A percentile compares a stretch with the other conserved stretches of the same genome.
phyloP scores from a whole-genome alignment of 495 filamentous ascomycete species.

The Hypoxylon lienhwacheense region DNA sequence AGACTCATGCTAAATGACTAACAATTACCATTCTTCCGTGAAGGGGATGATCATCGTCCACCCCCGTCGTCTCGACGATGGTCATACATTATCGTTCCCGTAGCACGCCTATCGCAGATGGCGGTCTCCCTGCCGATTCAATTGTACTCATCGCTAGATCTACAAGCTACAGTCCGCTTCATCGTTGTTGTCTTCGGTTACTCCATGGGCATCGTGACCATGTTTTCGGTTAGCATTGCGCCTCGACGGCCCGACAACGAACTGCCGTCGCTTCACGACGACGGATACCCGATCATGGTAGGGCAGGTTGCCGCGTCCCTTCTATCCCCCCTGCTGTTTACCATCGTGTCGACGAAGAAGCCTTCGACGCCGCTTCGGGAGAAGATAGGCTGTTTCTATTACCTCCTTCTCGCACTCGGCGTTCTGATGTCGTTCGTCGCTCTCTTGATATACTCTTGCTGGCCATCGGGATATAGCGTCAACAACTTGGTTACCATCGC shows the following conservation, averaged over 20 bases:
- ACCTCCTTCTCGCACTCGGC: constrained; percentile 3
- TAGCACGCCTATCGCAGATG: not conserved
- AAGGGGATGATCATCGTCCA: not conserved
- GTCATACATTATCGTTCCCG: not conserved
- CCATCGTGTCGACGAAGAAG: constrained; percentile 10
- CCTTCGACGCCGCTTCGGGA: constrained; percentile 4
- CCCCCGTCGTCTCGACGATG: not conserved
- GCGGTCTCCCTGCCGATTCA: not conserved
- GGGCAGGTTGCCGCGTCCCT: constrained; percentile 15
- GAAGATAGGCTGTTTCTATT: constrained; percentile 11
- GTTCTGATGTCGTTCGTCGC: constrained; percentile 20
- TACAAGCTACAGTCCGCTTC: constrained; percentile 16
- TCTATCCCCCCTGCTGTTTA: constrained; percentile 12
- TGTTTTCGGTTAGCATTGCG: constrained; percentile 2
- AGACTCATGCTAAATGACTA: no score
- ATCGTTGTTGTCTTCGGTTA: constrained; percentile 10
- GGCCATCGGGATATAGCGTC: constrained; percentile 17
- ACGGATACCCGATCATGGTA: constrained; percentile 16
- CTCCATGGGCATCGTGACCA: constrained; percentile 5
- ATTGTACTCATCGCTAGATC: not conserved
- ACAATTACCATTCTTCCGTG: no score
- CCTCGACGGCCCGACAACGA: not conserved
- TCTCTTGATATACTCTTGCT: constrained; percentile 19
- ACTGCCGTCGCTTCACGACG: constrained; percentile 1
- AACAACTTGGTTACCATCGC: constrained; percentile 8